phyloP scores from a whole-genome alignment of 192 early-diverging fungal genomes.

The Coemansia sp. region DNA sequence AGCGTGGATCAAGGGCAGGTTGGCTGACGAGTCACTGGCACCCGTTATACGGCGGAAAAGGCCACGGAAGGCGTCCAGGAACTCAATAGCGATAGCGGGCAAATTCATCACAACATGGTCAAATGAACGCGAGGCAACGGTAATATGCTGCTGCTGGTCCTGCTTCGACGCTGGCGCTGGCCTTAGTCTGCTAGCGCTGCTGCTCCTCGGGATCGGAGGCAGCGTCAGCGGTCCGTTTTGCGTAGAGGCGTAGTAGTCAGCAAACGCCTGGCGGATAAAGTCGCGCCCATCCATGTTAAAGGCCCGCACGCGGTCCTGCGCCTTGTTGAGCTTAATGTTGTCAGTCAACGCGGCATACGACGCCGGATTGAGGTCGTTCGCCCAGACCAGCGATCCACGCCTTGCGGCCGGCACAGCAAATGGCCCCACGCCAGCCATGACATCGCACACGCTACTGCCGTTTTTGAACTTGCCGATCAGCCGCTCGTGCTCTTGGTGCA shows the following conservation, averaged over 20 bases:
- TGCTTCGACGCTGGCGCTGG: constrained; percentile 8
- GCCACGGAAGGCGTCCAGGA: constrained; percentile 93
- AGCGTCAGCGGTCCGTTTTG: constrained; percentile 8
- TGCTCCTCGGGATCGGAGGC: constrained; percentile 14
- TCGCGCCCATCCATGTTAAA: constrained; percentile 93
- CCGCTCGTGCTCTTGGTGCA: constrained; percentile 94
- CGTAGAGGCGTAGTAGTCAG: constrained; percentile 58
- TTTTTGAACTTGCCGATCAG: constrained; percentile 76
- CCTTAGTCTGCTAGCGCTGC: constrained; percentile 5
- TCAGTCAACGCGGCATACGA: constrained; percentile 80
- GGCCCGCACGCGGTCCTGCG: constrained; percentile 65
- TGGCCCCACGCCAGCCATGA: constrained; percentile 97
- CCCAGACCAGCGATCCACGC: constrained; percentile 83
- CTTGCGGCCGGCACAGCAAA: constrained; percentile 95
- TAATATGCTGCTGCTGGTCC: constrained; percentile 12
- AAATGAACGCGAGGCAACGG: constrained; percentile 60
- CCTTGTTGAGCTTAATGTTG: constrained; percentile 89
- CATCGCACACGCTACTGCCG: constrained; percentile 85
- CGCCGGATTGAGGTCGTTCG: constrained; percentile 96
- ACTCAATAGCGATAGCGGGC: constrained; percentile 95
- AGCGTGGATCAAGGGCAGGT: constrained; percentile 88
- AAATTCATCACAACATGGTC: constrained; percentile 99
- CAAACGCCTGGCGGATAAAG: constrained; percentile 82
- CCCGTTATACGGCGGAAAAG: constrained; percentile 60
- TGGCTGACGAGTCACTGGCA: constrained; percentile 15